Base-by-base conservation (phyloP, 2,329 filamentous ascomycete genomes). In the Trichoderma lentiforme region DNA sequence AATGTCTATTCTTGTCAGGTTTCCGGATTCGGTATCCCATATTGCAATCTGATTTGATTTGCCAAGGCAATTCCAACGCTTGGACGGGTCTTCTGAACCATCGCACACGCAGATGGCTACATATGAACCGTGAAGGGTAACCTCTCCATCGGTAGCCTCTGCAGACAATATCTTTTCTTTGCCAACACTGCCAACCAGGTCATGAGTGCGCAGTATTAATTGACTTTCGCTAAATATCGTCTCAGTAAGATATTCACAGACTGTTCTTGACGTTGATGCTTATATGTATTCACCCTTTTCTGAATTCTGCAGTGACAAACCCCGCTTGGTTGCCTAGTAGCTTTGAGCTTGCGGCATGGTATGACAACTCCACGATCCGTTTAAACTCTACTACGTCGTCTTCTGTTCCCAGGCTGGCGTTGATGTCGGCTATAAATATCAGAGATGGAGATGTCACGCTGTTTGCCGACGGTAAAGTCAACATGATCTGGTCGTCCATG, bases 401-500 rank as follows among this genome's bases (percentile, higher is more conserved):
- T 9, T 34, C 66, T 26, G 8, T 47, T 18, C 5, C 24, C n/a
- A 51, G 26, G 12, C 26, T 47, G 9, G 47, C 56, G n/a, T 47
- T 30, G 21, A 69, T 34, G 14, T 69, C 56, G 15, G 56, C 56
- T 15, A 69, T 6, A 12, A 51, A 61, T 18, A 69, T 26, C 0
- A 26, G 30, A 18, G 66, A 69, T 18, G 53, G 51, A 12, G 36
- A 24, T n/a, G 56, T 47, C 6, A n/a, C 32, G 34, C 39, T 34
- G 14, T 21, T 39, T 26, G 56, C 15, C 14, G 39, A 43, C 39
- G 57, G 56, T 21, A 69, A 26, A 12, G 56, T 51, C 21, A 61
- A 21, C 66, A 69, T n/a, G 56, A 69, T 61, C n/a, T 69, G 66
- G n/a, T 69, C 66, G 56, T 69, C 66, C 66, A 69, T 69, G 36